Evolutionary conservation across 2,329 filamentous ascomycete genomes (phyloP).

Genomic region (Huntiella abstrusa): DNA sequence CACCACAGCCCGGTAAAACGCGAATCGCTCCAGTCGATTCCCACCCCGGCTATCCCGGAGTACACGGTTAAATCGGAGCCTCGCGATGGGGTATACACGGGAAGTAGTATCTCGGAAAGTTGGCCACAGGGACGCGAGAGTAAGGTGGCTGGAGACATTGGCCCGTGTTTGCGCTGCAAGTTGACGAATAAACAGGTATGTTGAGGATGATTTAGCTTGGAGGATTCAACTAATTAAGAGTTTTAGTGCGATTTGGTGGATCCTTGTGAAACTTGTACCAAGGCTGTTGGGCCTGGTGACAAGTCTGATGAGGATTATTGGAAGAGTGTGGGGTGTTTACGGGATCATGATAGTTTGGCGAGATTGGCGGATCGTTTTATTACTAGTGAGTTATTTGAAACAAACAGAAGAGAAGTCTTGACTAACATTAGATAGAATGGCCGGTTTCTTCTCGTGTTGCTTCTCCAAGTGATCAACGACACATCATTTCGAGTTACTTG

Average conservation of each 20-base stretch:
- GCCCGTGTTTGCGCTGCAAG: slow-evolving; percentile 9
- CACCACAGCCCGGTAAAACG: slow-evolving; percentile 18
- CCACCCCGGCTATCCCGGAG: too few relatives aligned
- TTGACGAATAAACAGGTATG: slow-evolving; percentile 9
- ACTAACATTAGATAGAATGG: too few relatives aligned
- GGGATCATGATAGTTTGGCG: slow-evolving; percentile 4
- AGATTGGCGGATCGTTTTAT: slow-evolving; percentile 6
- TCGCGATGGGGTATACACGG: slow-evolving; percentile 22
- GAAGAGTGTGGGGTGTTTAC: slow-evolving; percentile 8
- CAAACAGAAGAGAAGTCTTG: too few relatives aligned
- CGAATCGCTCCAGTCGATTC: too few relatives aligned
- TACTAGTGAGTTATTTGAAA: slow-evolving; percentile 2
- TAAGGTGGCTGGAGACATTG: slow-evolving; percentile 1
- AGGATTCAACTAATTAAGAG: neutral
- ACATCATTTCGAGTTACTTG: slow-evolving; percentile 33
- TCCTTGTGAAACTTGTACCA: slow-evolving; percentile 6
- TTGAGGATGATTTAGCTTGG: neutral
- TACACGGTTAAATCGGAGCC: slow-evolving; percentile 23
- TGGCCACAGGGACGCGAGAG: neutral
- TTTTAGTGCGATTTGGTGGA: slow-evolving; percentile 7
- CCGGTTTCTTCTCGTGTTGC: neutral
- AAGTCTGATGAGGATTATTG: slow-evolving; percentile 5
- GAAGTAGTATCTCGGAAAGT: slow-evolving; percentile 17
- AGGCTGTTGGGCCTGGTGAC: neutral
- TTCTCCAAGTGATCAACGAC: slow-evolving; percentile 14